These are phyloP conservation scores for Nissolia schottii DNA, from an alignment of 306 rosid genomes.

Conservation along the genomic window DNA sequence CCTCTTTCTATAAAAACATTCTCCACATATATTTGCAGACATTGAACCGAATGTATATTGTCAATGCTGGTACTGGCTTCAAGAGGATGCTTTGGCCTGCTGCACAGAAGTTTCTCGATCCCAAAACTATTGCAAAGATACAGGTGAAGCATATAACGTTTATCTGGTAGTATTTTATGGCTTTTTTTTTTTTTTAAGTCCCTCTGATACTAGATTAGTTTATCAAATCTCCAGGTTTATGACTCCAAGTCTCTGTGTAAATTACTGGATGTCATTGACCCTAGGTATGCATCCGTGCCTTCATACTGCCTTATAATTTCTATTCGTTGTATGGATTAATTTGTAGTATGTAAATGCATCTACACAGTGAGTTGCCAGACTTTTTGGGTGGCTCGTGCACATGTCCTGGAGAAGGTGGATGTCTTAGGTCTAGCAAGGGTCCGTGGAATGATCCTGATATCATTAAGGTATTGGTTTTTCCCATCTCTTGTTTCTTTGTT, in stretches of 20 bases:
- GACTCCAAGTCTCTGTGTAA: conserved; percentile 55
- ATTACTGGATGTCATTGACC: conserved; percentile 67
- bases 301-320: neutral
- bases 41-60: conserved; percentile 68
- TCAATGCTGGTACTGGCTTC: conserved; percentile 86
- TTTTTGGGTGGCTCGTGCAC: conserved; percentile 81
- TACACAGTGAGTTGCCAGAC: conserved; percentile 75
- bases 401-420: conserved; percentile 67
- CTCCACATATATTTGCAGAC: conserved; percentile 43
- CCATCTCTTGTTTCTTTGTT: neutral
- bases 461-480: conserved; percentile 51
- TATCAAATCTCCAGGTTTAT: conserved; percentile 49
- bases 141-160: conserved; percentile 43
- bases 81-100: conserved; percentile 89
- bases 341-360: conserved; percentile 4
- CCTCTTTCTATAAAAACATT: neutral
- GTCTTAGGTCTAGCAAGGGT: conserved; percentile 74
- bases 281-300: conserved; percentile 39
- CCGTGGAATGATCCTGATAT: conserved; percentile 88
- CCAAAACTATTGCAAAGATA: conserved; percentile 71
- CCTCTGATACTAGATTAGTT: neutral
- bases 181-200: conserved; percentile 1
- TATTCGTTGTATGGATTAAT: neutral
- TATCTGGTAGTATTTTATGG: neutral
- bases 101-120: conserved; percentile 78